Percentiles rank a stretch among this genome's conserved stretches.
phyloP scores from a whole-genome alignment of 257 asterid genomes.

The Salvia miltiorrhiza region DNA sequence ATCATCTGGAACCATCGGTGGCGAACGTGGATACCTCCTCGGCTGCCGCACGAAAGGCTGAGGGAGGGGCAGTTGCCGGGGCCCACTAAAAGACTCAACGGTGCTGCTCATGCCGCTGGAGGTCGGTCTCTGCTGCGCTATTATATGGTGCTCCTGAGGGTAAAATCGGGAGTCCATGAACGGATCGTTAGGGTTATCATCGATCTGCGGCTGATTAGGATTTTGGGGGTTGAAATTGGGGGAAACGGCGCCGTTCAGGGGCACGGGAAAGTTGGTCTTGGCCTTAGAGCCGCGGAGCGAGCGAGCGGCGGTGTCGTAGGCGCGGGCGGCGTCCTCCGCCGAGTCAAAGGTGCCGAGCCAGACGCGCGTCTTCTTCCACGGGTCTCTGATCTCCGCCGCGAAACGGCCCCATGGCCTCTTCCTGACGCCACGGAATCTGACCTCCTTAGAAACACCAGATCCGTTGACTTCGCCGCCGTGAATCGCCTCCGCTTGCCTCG shows the following conservation, averaged over 20 bases:
- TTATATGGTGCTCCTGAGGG: slow-evolving; percentile 42
- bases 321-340: slow-evolving; percentile 75
- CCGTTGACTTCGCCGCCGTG: slow-evolving; percentile 36
- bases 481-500: slow-evolving; percentile 12
- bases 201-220: slow-evolving; percentile 23
- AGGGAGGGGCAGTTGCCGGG: slow-evolving; percentile 35
- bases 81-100: slow-evolving; percentile 74
- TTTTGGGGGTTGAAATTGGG: slow-evolving; percentile 28
- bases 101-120: slow-evolving; percentile 75
- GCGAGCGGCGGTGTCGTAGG: slow-evolving; percentile 70
- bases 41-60: slow-evolving; percentile 25
- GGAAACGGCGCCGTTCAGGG: slow-evolving; percentile 22
- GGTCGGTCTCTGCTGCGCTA: slow-evolving; percentile 53
- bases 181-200: slow-evolving; percentile 19
- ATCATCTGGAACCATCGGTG: slow-evolving; percentile 63
- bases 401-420: slow-evolving; percentile 78
- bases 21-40: slow-evolving; percentile 62
- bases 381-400: slow-evolving; percentile 83
- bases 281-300: slow-evolving; percentile 66
- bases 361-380: slow-evolving; percentile 64
- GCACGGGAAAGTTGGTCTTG: slow-evolving; percentile 52
- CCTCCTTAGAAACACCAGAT: slow-evolving; percentile 60
- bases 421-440: slow-evolving; percentile 65
- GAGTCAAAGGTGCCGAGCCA: slow-evolving; percentile 85
- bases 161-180: slow-evolving; percentile 35